phyloP scores from a whole-genome alignment of 169 alveolate genomes.

The Blepharisma undulans region DNA sequence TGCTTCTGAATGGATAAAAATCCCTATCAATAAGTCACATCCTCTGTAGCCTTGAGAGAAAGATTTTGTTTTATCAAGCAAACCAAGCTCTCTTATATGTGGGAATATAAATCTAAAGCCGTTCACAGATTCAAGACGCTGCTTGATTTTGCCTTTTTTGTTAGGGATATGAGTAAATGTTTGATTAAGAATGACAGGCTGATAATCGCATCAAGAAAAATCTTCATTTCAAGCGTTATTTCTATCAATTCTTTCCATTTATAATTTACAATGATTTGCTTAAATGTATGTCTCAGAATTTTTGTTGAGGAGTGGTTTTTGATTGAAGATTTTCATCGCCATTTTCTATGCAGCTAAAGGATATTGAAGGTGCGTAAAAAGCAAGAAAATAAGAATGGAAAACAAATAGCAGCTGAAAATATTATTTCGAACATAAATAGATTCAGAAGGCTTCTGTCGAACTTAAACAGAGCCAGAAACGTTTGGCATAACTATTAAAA shows the following conservation, averaged over 20 bases:
- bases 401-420: too few relatives aligned
- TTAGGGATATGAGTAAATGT: not conserved
- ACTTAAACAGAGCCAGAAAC: too few relatives aligned
- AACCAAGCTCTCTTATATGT: not conserved
- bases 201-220: not conserved
- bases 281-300: too few relatives aligned
- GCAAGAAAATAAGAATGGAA: too few relatives aligned
- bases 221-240: not conserved
- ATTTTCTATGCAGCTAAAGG: too few relatives aligned
- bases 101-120: not conserved
- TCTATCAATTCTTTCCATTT: not conserved
- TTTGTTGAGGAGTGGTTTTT: not conserved
- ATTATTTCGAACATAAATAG: too few relatives aligned
- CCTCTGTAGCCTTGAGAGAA: not conserved
- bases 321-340: not conserved
- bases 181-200: not conserved
- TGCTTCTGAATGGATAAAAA: not conserved
- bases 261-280: too few relatives aligned
- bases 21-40: not conserved
- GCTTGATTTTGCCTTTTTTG: not conserved
- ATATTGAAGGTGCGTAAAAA: too few relatives aligned
- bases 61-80: not conserved
- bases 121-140: not conserved
- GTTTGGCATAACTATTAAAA: too few relatives aligned
- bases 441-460: too few relatives aligned